Conservation (phyloP, 768 basidiomycete species). For the Botryobasidium botryosum region DNA sequence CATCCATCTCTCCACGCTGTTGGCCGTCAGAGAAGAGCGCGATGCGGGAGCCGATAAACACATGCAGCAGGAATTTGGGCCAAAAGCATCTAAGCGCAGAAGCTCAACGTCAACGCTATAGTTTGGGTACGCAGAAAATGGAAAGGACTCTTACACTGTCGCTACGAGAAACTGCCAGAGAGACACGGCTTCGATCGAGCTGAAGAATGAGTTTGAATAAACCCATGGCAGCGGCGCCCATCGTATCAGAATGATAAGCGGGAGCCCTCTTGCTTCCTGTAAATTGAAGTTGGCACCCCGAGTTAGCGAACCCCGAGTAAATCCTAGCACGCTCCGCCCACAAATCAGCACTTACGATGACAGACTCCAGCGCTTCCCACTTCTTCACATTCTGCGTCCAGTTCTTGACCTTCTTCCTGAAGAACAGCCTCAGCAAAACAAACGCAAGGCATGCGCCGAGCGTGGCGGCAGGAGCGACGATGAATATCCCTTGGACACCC, state of each 20-base stretch:
- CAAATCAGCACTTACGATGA: conserved; percentile 45
- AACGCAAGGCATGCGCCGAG: conserved; percentile 49
- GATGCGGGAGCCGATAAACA: conserved; percentile 64
- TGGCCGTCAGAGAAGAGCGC: conserved; percentile 61
- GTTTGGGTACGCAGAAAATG: background rate
- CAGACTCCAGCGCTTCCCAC: conserved; percentile 63
- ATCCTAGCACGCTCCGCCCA: conserved; percentile 3
- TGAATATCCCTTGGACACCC: conserved; percentile 57
- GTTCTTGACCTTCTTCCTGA: conserved; percentile 34
- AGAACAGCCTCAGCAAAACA: conserved; percentile 38
- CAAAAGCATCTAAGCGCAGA: background rate
- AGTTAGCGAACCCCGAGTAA: background rate
- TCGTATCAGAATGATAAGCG: conserved; percentile 67
- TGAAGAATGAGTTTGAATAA: conserved; percentile 53
- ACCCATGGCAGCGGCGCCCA: conserved; percentile 76
- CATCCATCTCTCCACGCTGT: conserved; percentile 58
- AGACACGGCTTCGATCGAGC: conserved; percentile 55
- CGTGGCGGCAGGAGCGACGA: conserved; percentile 43
- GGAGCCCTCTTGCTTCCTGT: conserved; percentile 57
- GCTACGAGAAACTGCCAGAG: conserved; percentile 63
- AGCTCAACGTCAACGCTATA: background rate
- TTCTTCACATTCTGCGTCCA: conserved; percentile 49
- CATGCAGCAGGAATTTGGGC: conserved; percentile 54
- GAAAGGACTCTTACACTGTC: conserved; percentile 26
- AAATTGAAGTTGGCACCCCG: background rate